Evolutionary conservation across 176 grass and related monocot species (phyloP), one percentile per base, ranked within the genome.

Genomic region (Phoenix dactylifera): DNA sequence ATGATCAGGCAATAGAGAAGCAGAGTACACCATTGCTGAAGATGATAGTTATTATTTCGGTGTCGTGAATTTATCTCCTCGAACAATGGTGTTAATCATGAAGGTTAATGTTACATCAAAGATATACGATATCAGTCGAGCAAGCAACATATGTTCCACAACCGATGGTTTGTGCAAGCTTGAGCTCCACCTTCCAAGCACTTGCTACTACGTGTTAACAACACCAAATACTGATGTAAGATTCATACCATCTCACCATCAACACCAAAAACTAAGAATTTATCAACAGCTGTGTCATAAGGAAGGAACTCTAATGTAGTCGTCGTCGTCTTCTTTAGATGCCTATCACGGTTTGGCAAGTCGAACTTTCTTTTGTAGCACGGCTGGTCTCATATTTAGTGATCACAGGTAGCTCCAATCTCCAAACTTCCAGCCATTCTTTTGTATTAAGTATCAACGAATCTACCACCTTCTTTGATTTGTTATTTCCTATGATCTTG

Each of bases 1-100:
- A 35, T 52, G 29, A 44, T 70, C 62, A 50, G 70, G 64, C 9
- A 10, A 44, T 64, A 63, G 67, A n/a, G 39, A 16, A 23, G 30
- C 51, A 16, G 78, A 80, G 52, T 74, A 74, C 50, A 58, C 51
- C 0, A 55, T 74, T 23, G 49, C 49, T 3, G 78, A 80, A 15
- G 64, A 74, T 28, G 56, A 68, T 24, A 74, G 24, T 56, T 80
- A 80, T 51, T 80, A 80, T 25, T 56, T 74, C 12, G 71, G 64
- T 4, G 28, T 80, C 7, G 51, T 80, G 26, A 80, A 80, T 50
- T 48, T 69, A 35, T 70, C 64, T 50, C 78, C 71, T 58, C 72
- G 71, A 4, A 69, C 39, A 63, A 63, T 80, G 16, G 29, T 51
- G 22, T 30, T 67, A 9, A 80, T 20, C 5, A 48, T 80, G 30